Evolutionary conservation across 768 basidiomycete genomes (phyloP).

Genomic region (Candolleomyces efflorescens): DNA sequence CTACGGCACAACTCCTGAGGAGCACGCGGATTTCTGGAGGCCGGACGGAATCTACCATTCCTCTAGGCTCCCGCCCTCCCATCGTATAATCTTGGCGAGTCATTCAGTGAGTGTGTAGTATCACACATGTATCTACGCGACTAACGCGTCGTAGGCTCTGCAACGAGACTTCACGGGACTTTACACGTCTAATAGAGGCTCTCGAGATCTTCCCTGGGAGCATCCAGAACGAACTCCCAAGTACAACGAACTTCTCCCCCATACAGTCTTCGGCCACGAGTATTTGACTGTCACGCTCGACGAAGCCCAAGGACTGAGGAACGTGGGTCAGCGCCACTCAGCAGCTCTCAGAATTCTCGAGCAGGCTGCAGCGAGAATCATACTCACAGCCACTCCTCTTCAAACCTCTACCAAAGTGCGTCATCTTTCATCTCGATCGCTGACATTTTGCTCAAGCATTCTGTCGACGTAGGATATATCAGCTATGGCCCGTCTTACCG

Average conservation of each 20-base stretch:
- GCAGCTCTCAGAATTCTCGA: slow-evolving; percentile 12
- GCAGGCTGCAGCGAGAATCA: slow-evolving; percentile 5
- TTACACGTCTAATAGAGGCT: background rate
- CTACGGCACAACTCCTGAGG: slow-evolving; percentile 12
- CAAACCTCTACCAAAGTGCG: slow-evolving; percentile 20
- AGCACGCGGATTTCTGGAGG: slow-evolving; percentile 17
- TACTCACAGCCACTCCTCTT: slow-evolving; percentile 22
- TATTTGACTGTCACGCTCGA: slow-evolving; percentile 16
- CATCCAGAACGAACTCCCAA: background rate
- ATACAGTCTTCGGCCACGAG: slow-evolving; percentile 13
- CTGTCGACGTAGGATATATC: slow-evolving; percentile 9
- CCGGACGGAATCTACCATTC: slow-evolving; percentile 4
- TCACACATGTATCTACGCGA: background rate
- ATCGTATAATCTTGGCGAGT: slow-evolving; percentile 17
- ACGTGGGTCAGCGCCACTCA: slow-evolving; percentile 11
- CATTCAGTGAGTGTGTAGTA: slow-evolving; percentile 20
- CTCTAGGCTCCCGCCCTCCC: slow-evolving; percentile 11
- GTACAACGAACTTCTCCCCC: background rate
- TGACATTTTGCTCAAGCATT: background rate
- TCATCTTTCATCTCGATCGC: background rate
- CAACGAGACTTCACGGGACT: slow-evolving; percentile 10
- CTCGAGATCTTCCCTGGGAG: slow-evolving; percentile 13
- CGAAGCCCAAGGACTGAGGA: slow-evolving; percentile 21
- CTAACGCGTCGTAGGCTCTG: slow-evolving; percentile 12
- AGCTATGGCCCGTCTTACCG: slow-evolving; percentile 21